A percentile compares a stretch with the other conserved stretches of the same genome.
These are phyloP conservation scores for Sapria himalayana DNA, from an alignment of 345 rosid species.

Conservation along the genomic window DNA sequence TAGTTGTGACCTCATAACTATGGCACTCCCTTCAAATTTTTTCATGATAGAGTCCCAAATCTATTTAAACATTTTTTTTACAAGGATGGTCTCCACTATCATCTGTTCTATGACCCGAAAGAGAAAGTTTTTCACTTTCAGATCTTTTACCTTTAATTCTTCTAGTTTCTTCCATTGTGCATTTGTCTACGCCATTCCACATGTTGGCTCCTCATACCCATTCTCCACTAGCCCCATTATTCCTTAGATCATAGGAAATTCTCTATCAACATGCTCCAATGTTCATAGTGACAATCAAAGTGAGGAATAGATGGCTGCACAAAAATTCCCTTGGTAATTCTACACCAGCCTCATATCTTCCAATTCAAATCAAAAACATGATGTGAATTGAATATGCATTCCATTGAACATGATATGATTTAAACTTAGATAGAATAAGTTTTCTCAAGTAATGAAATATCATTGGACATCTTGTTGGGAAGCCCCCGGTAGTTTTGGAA, in stretches of 20 bases:
- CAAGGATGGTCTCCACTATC: background rate
- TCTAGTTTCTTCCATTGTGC: background rate
- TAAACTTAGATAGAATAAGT: no score
- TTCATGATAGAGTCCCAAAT: background rate
- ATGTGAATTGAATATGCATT: no score
- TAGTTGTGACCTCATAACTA: background rate
- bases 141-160: background rate
- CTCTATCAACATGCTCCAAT: background rate
- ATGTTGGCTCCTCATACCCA: background rate
- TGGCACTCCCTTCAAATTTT: background rate
- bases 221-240: background rate
- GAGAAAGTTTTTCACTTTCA: no score
- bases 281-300: background rate
- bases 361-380: no score
- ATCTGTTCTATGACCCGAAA: background rate
- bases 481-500: no score
- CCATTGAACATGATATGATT: no score
- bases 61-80: no score
- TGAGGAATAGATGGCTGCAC: background rate
- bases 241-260: background rate
- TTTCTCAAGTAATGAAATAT: no score
- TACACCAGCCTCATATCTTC: no score
- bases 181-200: background rate
- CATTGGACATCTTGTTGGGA: no score
- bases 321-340: no score